Conservation (phyloP, 257 asterid species). For the Plantago major region DNA sequence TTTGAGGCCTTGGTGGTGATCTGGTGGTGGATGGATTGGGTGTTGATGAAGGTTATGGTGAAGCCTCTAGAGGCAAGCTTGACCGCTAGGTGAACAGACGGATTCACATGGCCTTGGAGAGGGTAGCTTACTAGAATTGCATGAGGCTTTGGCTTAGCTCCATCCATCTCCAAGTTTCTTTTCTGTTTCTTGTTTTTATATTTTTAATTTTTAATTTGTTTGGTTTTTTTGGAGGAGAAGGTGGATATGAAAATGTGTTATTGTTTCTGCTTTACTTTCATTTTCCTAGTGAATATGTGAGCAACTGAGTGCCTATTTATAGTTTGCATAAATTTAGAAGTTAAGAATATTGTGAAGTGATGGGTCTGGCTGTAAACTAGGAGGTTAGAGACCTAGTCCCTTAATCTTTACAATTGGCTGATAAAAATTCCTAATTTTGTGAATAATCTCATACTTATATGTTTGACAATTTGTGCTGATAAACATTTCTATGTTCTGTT, state of each 20-base stretch:
- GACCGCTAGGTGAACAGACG: constrained; percentile 41
- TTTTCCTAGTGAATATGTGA: neutral
- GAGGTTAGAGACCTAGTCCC: constrained; percentile 12
- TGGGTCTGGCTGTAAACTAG: constrained; percentile 11
- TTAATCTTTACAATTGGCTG: neutral
- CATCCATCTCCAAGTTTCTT: constrained; percentile 14
- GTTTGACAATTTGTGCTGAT: too few relatives aligned
- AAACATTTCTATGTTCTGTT: too few relatives aligned
- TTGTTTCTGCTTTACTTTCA: neutral
- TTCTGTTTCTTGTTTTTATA: too few relatives aligned
- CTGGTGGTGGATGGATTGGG: constrained; percentile 32
- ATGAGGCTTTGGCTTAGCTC: constrained; percentile 30
- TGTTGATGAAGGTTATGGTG: constrained; percentile 45
- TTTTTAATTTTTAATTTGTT: neutral
- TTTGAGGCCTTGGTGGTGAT: constrained; percentile 21
- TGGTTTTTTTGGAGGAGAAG: neutral
- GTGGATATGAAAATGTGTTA: neutral
- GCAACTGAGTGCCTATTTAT: constrained; percentile 1
- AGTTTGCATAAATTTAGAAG: constrained; percentile 3
- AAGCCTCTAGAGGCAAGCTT: constrained; percentile 44
- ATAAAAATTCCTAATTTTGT: too few relatives aligned
- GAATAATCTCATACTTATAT: too few relatives aligned
- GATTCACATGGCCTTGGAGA: constrained; percentile 47
- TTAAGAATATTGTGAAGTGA: neutral
- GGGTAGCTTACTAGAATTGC: constrained; percentile 48